Evolutionary conservation across 2,329 filamentous ascomycete species (phyloP), one percentile per base, ranked within the genome.

Genomic region (Aspergillus tanneri): DNA sequence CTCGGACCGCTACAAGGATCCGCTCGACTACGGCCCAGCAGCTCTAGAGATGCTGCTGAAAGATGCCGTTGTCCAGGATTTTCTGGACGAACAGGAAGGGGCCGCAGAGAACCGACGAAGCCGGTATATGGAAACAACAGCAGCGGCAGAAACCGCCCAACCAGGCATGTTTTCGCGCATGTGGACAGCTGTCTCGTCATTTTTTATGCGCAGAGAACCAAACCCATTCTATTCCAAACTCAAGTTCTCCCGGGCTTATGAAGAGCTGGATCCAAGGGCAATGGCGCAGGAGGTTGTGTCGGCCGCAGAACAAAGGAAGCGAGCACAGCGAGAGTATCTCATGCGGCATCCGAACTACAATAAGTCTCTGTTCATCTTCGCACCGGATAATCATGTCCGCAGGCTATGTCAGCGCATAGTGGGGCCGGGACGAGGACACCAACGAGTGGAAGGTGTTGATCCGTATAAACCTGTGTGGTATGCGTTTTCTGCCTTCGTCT

Each of bases 21-120:
- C 92, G 2, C 76, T 97, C 12, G 91, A 96, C 64, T 95, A 95
- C 65, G 91, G 91, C 2, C 88, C 88, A 18, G 90, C 90, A 5
- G 91, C 90, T 46, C 87, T 95, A 66, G 93, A 97, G 66, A 96
- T 97, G 90, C 78, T 99, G 40, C 78, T 97, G 37, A 97, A 97
- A 65, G 92, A 97, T 69, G 90, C 90, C 1, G 90, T 99, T 21
- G 92, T 99, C 5, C 86, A 85, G 41, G 93, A 97, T 61, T 99
- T 99, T 53, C 80, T 99, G 4, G 90, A 97, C 60, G 90, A 95
- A 56, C 77, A 79, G 53, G 73, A 79, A 46, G 52, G 63, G 45
- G 53, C 57, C 30, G 24, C 60, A 25, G 54, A 63, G 25, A 57
- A 53, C 48, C 63, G 61, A 55, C 64, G 54, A 23, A 16, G 23